Conservation (phyloP, 257 asterid species). For the Nicotiana sylvestris region DNA sequence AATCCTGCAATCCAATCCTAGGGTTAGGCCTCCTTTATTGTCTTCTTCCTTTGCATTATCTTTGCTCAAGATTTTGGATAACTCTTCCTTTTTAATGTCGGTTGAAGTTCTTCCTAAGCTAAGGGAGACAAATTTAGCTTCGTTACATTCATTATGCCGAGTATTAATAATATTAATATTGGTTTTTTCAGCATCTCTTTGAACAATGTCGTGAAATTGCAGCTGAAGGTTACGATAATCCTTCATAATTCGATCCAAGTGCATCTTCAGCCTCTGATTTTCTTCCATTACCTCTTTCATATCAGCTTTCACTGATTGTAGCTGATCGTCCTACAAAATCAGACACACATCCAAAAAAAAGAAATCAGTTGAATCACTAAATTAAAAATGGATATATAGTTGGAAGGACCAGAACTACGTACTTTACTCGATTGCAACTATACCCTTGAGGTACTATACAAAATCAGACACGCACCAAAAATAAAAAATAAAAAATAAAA, state of each 20-base stretch:
- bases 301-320: conserved; percentile 66
- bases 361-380: background rate
- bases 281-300: conserved; percentile 77
- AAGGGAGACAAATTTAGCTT: conserved; percentile 48
- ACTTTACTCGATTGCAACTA: too few relatives aligned
- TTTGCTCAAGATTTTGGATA: conserved; percentile 13
- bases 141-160: background rate
- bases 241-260: conserved; percentile 55
- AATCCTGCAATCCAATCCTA: conserved; percentile 61
- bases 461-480: background rate
- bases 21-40: conserved; percentile 35
- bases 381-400: too few relatives aligned
- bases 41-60: conserved; percentile 18
- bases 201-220: conserved; percentile 52
- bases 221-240: conserved; percentile 65
- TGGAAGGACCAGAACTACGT: too few relatives aligned
- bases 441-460: background rate
- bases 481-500: background rate
- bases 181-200: conserved; percentile 31
- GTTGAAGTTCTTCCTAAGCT: conserved; percentile 59
- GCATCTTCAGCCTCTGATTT: conserved; percentile 58
- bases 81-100: conserved; percentile 34
- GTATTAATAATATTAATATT: background rate
- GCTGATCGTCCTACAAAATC: conserved; percentile 32
- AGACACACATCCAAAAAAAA: background rate